Evolutionary conservation across 1,284 basidiomycete species (phyloP), one percentile per base, ranked within the genome.

Genomic region (Chondrostereum purpureum): DNA sequence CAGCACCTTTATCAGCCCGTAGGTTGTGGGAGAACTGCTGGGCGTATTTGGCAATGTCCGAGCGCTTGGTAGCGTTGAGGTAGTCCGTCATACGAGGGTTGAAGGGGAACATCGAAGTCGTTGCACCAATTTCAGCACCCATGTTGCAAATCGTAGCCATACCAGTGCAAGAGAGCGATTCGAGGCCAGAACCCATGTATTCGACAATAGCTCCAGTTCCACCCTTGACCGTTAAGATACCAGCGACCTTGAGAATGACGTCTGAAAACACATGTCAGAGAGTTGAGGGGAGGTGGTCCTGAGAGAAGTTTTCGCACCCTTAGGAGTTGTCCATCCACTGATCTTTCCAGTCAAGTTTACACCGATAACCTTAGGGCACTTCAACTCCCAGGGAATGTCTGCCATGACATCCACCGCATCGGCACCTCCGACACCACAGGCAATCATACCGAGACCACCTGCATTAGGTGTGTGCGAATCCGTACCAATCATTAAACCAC

Each of bases 81-180:
- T 97, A 99, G 65, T 85, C 80, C 59, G 67, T 78, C 94, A 98
- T 98, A 60, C 92, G 91, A 57, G 74, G 68, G 78, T 98, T 99
- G 86, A 88, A 99, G 58, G 96, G 96, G 92, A 99, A 99, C 58
- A 98, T 70, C 14, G 95, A 98, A 43, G 96, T 98, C 36, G 95
- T 99, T 42, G 95, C 95, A 67, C 96, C 95, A 60, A 99, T 98
- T 72, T 99, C 95, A 61, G 96, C 96, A 79, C 96, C 96, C 95
- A 98, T 99, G 83, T 98, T 99, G 72, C 95, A 98, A 59, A 96
- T 93, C 43, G 95, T 99, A 50, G 91, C 96, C 95, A 98, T 98
- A 73, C 95, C 96, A 40, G 95, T 99, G 80, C 89, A 92, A 42
- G 94, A 97, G 54, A 99, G 81, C 23, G 91, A 91, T 65, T 95